Evolutionary conservation across 2,329 filamentous ascomycete genomes (phyloP).

Genomic region (Colletotrichum incanum): DNA sequence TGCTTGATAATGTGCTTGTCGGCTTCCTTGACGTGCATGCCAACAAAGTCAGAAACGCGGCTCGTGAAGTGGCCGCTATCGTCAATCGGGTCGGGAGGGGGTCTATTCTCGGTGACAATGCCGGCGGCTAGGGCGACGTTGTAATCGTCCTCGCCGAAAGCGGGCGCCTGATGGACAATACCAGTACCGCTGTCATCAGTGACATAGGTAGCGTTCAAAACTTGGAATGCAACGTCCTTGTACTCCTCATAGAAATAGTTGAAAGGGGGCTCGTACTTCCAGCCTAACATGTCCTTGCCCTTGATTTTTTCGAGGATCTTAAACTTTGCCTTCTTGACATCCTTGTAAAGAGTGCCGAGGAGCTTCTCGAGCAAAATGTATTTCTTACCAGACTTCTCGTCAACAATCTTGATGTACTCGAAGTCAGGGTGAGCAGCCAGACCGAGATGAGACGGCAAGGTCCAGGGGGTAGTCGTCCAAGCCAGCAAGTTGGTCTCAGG

Average conservation of each 20-base stretch:
- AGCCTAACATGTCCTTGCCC: conserved; percentile 88
- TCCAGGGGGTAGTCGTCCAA: conserved; percentile 94
- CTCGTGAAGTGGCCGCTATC: conserved; percentile 85
- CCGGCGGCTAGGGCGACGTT: conserved; percentile 83
- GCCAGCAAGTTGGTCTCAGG: conserved; percentile 83
- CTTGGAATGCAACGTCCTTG: conserved; percentile 86
- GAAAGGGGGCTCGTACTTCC: conserved; percentile 92
- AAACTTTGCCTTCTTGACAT: conserved; percentile 95
- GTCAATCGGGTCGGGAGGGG: conserved; percentile 93
- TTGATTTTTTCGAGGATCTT: conserved; percentile 85
- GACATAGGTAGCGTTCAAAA: conserved; percentile 88
- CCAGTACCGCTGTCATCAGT: conserved; percentile 92
- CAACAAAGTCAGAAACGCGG: conserved; percentile 84
- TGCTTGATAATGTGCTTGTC: conserved; percentile 95
- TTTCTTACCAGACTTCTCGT: conserved; percentile 85
- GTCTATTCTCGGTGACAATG: conserved; percentile 81
- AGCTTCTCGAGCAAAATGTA: conserved; percentile 89
- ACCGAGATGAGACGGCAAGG: conserved; percentile 84
- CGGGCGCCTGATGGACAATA: conserved; percentile 93
- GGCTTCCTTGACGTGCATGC: conserved; percentile 91
- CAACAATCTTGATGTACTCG: conserved; percentile 89
- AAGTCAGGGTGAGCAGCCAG: conserved; percentile 86
- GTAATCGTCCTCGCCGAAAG: conserved; percentile 98
- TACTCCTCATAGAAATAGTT: conserved; percentile 92
- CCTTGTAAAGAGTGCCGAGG: conserved; percentile 89